Evolutionary conservation across 192 early-diverging fungal species (phyloP).

Genomic region (Pilaira anomala): DNA sequence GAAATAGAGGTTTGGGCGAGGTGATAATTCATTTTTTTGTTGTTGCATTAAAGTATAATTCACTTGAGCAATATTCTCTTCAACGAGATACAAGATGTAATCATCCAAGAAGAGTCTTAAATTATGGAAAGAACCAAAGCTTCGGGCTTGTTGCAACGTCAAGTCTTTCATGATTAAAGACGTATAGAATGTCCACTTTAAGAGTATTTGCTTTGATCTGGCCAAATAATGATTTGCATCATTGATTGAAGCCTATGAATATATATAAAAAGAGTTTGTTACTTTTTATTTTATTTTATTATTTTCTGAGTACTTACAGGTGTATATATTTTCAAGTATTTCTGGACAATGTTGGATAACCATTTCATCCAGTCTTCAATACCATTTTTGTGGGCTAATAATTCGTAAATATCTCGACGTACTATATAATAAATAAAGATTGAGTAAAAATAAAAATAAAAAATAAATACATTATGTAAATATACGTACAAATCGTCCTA

Average conservation of each 20-base stretch:
- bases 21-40: not conserved
- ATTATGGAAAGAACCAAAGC: constrained; percentile 35
- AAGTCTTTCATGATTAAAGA: constrained; percentile 42
- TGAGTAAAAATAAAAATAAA: not conserved
- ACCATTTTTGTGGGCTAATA: constrained; percentile 25
- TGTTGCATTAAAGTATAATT: constrained; percentile 19
- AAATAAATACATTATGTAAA: not conserved
- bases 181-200: constrained; percentile 49
- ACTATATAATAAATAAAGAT: constrained; percentile 7
- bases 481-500: constrained; percentile 31
- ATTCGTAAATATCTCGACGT: constrained; percentile 34
- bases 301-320: constrained; percentile 2
- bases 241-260: constrained; percentile 1
- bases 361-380: constrained; percentile 44
- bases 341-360: constrained; percentile 35
- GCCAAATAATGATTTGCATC: constrained; percentile 38
- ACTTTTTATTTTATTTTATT: not conserved
- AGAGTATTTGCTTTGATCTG: constrained; percentile 43
- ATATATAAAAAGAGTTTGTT: not conserved
- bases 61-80: constrained; percentile 47
- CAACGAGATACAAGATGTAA: constrained; percentile 45
- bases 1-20: not conserved
- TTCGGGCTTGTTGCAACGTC: constrained; percentile 17
- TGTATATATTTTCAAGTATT: constrained; percentile 25
- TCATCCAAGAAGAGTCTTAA: constrained; percentile 49